phyloP scores from a whole-genome alignment of 306 rosid species.

The Prunus mume region DNA sequence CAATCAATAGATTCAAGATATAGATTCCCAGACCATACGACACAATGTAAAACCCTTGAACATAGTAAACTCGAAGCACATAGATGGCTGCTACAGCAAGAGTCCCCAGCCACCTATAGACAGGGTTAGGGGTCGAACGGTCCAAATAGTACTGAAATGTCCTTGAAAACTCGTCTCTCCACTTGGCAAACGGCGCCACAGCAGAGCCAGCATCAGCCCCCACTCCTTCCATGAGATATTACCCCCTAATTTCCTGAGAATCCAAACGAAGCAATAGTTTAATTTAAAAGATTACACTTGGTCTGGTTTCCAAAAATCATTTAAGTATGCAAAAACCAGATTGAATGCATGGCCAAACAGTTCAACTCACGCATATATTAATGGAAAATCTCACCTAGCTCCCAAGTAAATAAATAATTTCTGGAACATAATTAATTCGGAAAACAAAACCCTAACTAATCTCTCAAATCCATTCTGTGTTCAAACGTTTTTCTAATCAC shows the following conservation, averaged over 20 bases:
- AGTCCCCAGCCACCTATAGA: conserved; percentile 68
- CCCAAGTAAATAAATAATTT: no score
- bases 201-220: conserved; percentile 40
- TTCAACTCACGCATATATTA: no score
- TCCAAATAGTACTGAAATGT: conserved; percentile 64
- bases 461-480: background rate
- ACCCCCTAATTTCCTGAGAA: conserved; percentile 21
- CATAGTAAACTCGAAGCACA: conserved; percentile 51
- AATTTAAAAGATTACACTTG: background rate
- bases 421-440: no score
- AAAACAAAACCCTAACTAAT: background rate
- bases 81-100: conserved; percentile 40
- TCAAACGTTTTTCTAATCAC: background rate
- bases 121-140: conserved; percentile 52
- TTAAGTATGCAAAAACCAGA: no score
- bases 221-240: conserved; percentile 48
- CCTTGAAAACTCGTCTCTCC: conserved; percentile 47
- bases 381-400: no score
- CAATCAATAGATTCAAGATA: conserved; percentile 61
- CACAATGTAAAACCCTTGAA: conserved; percentile 59
- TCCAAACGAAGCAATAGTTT: background rate
- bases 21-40: conserved; percentile 67
- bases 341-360: no score
- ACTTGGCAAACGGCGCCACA: conserved; percentile 50
- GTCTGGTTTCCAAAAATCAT: background rate